phyloP scores from a whole-genome alignment of 2,329 filamentous ascomycete genomes.

The Cyclaneusma minus region DNA sequence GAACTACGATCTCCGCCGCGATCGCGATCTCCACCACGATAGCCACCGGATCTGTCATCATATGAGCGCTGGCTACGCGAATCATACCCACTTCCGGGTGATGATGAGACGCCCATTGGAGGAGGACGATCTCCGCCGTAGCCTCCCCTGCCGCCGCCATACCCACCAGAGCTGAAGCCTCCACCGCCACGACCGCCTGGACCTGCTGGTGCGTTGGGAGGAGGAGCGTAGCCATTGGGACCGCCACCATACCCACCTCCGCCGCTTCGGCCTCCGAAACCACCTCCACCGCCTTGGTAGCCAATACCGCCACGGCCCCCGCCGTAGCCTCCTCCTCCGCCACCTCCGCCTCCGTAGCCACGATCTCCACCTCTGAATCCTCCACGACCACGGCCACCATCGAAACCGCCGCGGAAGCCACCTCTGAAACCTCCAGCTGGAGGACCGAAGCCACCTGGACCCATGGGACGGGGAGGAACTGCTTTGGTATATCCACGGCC shows the following conservation, averaged over 20 bases:
- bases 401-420: constrained; percentile 20
- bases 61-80: constrained; percentile 38
- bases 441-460: constrained; percentile 42
- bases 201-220: constrained; percentile 44
- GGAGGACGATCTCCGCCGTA: constrained; percentile 17
- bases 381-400: constrained; percentile 31
- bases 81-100: constrained; percentile 33
- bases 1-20: constrained; percentile 4
- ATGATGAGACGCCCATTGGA: constrained; percentile 6
- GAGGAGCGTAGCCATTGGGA: constrained; percentile 34
- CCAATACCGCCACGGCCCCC: constrained; percentile 18
- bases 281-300: constrained; percentile 16
- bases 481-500: constrained; percentile 87
- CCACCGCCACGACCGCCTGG: constrained; percentile 34
- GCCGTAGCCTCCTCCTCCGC: constrained; percentile 15
- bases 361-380: constrained; percentile 21
- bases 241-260: constrained; percentile 13
- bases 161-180: constrained; percentile 32
- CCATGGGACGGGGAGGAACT: constrained; percentile 53
- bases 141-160: constrained; percentile 19
- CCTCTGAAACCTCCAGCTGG: constrained; percentile 27
- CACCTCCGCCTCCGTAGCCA: constrained; percentile 14
- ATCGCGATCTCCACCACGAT: constrained; percentile 26
- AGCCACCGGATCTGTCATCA: constrained; percentile 38
- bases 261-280: constrained; percentile 13